phyloP scores from a whole-genome alignment of 176 grass and related monocot species.

The Carex pumila region DNA sequence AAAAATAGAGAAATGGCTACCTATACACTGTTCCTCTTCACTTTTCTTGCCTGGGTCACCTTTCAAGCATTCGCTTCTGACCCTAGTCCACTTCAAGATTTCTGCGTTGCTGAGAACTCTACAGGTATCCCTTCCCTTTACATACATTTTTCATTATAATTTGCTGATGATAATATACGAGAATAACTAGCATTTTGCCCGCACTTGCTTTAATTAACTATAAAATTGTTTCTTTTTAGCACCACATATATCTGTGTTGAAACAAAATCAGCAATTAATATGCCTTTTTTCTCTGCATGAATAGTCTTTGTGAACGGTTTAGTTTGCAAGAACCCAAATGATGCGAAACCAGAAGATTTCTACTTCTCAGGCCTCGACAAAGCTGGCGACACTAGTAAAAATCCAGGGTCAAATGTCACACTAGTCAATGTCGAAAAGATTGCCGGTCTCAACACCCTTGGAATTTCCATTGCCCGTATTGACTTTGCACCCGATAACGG shows the following conservation, averaged over 20 bases:
- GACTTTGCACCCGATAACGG: not conserved
- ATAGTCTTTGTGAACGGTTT: not conserved
- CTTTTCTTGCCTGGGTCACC: not conserved
- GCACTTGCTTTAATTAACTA: no score
- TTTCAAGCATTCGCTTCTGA: slow-evolving; percentile 33
- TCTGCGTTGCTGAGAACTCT: slow-evolving; percentile 5
- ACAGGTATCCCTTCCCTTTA: no score
- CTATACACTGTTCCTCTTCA: not conserved
- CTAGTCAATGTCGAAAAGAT: not conserved
- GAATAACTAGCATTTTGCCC: no score
- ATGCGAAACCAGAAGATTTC: not conserved
- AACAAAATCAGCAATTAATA: no score
- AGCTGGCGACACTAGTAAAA: not conserved
- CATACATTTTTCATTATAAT: no score
- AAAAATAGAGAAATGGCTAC: not conserved
- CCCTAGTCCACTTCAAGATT: slow-evolving; percentile 42
- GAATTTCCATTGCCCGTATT: not conserved
- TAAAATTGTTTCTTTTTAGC: no score
- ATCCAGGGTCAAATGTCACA: not conserved
- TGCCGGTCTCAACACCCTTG: not conserved
- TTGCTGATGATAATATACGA: no score
- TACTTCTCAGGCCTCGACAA: not conserved
- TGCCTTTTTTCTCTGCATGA: no score
- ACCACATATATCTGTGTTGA: no score
- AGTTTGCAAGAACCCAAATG: not conserved